Evolutionary conservation across 306 rosid genomes (phyloP).

Genomic region (Citrullus colocynthis): DNA sequence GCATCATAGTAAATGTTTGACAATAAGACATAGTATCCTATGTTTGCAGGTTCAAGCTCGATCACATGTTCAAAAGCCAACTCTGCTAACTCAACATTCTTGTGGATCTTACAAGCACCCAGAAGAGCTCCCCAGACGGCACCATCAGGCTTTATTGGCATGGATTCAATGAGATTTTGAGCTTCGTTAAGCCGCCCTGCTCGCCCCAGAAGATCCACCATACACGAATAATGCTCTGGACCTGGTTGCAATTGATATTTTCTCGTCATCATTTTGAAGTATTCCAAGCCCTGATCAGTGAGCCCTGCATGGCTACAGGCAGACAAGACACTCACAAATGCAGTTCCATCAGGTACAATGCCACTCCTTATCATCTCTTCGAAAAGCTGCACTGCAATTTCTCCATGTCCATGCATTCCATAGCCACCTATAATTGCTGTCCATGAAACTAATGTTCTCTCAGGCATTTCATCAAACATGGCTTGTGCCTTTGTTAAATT

Average conservation of each 20-base stretch:
- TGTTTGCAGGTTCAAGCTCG: constrained; percentile 64
- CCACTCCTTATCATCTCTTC: constrained; percentile 49
- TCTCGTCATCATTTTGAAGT: constrained; percentile 46
- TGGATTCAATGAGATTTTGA: constrained; percentile 37
- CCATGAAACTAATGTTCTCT: constrained; percentile 37
- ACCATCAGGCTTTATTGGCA: constrained; percentile 68
- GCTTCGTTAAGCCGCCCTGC: constrained; percentile 71
- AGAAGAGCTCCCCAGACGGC: constrained; percentile 90
- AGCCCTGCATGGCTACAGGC: constrained; percentile 88
- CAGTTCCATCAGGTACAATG: constrained; percentile 56
- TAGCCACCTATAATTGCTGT: constrained; percentile 54
- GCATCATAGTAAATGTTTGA: constrained; percentile 63
- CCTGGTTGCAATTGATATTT: constrained; percentile 48
- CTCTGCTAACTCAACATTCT: constrained; percentile 57
- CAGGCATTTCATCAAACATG: constrained; percentile 21
- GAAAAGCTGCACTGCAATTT: constrained; percentile 47
- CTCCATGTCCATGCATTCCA: constrained; percentile 85
- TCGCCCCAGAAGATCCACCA: constrained; percentile 86
- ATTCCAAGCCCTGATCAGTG: constrained; percentile 53
- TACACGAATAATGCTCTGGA: constrained; percentile 66
- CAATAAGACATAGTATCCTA: constrained; percentile 72
- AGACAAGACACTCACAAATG: constrained; percentile 60
- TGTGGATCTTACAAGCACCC: constrained; percentile 84
- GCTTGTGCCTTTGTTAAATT: constrained; percentile 32
- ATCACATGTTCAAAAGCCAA: constrained; percentile 46